Percentiles rank a stretch among this genome's conserved stretches.
Evolutionary conservation across 2,329 filamentous ascomycete species (phyloP).

Genomic region (Colletotrichum godetiae): DNA sequence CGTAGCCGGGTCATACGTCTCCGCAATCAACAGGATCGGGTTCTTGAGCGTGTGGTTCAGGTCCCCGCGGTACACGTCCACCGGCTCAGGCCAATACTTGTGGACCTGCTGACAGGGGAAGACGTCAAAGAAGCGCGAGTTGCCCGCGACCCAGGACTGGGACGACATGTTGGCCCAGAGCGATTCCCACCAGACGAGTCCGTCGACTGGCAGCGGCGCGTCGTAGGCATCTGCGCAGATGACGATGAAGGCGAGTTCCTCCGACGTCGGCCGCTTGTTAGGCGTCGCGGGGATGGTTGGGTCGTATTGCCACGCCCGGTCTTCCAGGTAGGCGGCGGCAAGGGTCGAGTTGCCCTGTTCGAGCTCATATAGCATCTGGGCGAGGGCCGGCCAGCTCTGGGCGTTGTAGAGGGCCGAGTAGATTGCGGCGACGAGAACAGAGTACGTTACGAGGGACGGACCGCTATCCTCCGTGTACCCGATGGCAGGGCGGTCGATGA

Average conservation of each 20-base stretch:
- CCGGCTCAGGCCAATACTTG: conserved; percentile 57
- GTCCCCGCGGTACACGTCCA: conserved; percentile 59
- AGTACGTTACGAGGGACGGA: conserved; percentile 59
- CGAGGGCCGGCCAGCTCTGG: conserved; percentile 53
- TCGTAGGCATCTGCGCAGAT: conserved; percentile 61
- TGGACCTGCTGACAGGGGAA: conserved; percentile 59
- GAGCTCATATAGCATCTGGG: conserved; percentile 55
- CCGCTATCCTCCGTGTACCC: conserved; percentile 53
- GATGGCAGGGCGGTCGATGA: conserved; percentile 50
- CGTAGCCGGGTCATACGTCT: conserved; percentile 62
- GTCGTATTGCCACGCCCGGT: conserved; percentile 53
- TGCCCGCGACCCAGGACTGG: conserved; percentile 58
- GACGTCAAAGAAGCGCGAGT: conserved; percentile 56
- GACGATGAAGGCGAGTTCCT: conserved; percentile 54
- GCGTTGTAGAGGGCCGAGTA: conserved; percentile 58
- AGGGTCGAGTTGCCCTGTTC: conserved; percentile 58
- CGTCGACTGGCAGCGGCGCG: conserved; percentile 49
- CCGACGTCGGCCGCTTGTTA: conserved; percentile 44
- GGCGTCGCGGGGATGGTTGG: conserved; percentile 47
- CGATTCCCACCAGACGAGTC: conserved; percentile 56
- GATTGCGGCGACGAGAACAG: conserved; percentile 50
- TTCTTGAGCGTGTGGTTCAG: conserved; percentile 55
- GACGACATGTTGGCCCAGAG: conserved; percentile 61
- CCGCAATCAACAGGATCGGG: conserved; percentile 59
- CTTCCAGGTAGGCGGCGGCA: conserved; percentile 52